Evolutionary conservation across 2,329 filamentous ascomycete genomes (phyloP), one percentile per base, ranked within the genome.

Genomic region (Fusarium pilosicola): DNA sequence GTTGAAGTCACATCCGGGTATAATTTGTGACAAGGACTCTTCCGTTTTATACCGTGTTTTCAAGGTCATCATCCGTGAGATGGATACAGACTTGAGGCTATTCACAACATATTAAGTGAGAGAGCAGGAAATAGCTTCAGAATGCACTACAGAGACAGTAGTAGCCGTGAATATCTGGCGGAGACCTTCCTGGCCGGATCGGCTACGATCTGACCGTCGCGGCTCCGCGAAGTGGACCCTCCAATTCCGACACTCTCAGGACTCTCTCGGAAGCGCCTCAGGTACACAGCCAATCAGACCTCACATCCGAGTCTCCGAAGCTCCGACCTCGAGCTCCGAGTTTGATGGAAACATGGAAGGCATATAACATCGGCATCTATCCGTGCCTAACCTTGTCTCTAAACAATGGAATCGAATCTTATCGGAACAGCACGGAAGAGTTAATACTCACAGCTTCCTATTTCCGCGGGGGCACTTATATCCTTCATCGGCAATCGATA

Each of bases 221-320:
- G 62, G 74, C 70, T 74, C 74, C 74, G 73, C 64, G 70, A 63
- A 30, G 64, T 61, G 65, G 63, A 46, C 57, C 66, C 30, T 32
- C 56, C 32, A n/a, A 28, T 44, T 51, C 63, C 58, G 56, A 51
- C 34, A 20, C 38, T 32, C 17, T 38, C n/a, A 48, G 48, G 59
- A 22, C 38, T 32, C 14, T 38, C n/a, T 52, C 54, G 59, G 58
- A 65, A 51, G 49, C 52, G 46, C 39, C 34, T 51, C 55, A 41
- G 56, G 64, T 68, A 62, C 68, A 32, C 24, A 52, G 38, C 41
- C 28, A 60, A 60, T 32, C 42, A 41, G 30, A 39, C 38, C 46
- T 58, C 66, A 67, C 51, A 61, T 59, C 68, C 71, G 66, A 73
- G 70, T 56, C 75, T 77, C 75, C 75, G 75, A 77, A 73, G 45